Base-by-base conservation (phyloP, 306 rosid species). In the barrel medic (Medicago truncatula) region DNA sequence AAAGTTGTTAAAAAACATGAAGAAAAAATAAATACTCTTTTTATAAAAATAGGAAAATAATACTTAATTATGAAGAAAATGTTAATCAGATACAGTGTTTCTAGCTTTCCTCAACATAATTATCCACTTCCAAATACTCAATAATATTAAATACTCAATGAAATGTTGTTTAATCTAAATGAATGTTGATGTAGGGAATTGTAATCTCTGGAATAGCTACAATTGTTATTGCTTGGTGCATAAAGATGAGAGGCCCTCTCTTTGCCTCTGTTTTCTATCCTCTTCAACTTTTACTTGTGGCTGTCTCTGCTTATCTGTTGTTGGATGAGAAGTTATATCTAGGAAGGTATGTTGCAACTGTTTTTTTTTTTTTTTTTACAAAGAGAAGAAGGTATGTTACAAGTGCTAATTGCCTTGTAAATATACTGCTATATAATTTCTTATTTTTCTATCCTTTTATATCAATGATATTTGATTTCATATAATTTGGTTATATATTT, bases 231-330 rank as follows among this genome's bases (percentile, higher is more conserved):
- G 71, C 76, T 0, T 83, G 79, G 84, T 75, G 84, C 63, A 47
- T 79, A 11, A 67, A 23, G 18, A 76, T n/a, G 76, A 80, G 75
- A 79, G 84, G 84, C 6, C 87, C 87, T 36, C 10, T 83, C 2
- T 83, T 64, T 71, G 79, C 61, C 0, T 76, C 87, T 9, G 14
- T 36, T 46, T 83, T 83, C 63, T 71, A 31, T 52, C 87, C 87
- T 28, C 69, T 83, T 6, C 59, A 76, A 67, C 87, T 83, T 66
- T 23, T 83, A 7, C 1, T 76, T 1, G 73, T 71, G 54, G 81
- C 78, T 2, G 3, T 83, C 0, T 53, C 73, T 59, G 82, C 84
- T 2, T 71, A 41, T 70, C 20, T 83, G 2, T 15, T 78, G 56
- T 69, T 83, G 28, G 67, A 74, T 44, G 86, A 83, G 77, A 73